phyloP scores from a whole-genome alignment of 352 stramenopile species.

The Pythium aphanidermatum region DNA sequence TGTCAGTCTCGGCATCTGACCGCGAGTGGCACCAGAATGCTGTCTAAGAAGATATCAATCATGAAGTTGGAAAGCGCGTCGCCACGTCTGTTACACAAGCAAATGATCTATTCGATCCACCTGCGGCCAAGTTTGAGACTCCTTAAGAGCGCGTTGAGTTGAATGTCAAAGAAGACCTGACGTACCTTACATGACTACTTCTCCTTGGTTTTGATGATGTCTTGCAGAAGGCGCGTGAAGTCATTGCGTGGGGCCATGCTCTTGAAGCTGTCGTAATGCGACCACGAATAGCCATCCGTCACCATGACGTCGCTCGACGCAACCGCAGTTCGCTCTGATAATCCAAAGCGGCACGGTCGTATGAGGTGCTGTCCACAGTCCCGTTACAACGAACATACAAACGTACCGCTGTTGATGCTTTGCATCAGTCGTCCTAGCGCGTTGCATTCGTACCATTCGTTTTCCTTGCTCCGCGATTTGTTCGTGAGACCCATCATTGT shows the following conservation, averaged over 20 bases:
- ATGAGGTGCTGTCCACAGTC: not conserved
- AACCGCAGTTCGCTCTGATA: slow-evolving; percentile 22
- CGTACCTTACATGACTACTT: slow-evolving; percentile 3
- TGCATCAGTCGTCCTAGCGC: slow-evolving; percentile 50
- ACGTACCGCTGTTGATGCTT: slow-evolving; percentile 46
- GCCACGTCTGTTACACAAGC: no score
- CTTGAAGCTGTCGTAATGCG: slow-evolving; percentile 67
- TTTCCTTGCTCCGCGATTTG: slow-evolving; percentile 68
- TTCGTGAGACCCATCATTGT: slow-evolving; percentile 70
- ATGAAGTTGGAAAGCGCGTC: no score
- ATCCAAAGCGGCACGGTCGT: not conserved
- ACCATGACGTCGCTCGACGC: slow-evolving; percentile 34
- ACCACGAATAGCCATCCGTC: slow-evolving; percentile 78
- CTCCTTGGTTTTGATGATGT: slow-evolving; percentile 40
- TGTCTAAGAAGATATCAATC: slow-evolving; percentile 17
- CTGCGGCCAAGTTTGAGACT: no score
- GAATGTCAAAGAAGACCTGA: no score
- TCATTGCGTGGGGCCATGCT: slow-evolving; percentile 34
- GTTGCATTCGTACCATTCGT: slow-evolving; percentile 80
- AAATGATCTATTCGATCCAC: no score
- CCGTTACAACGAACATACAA: not conserved
- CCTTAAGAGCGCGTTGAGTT: no score
- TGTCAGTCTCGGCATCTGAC: not conserved
- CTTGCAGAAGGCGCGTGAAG: slow-evolving; percentile 50
- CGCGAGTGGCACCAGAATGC: slow-evolving; percentile 8